Conservation (phyloP, 2,329 filamentous ascomycete species). For the Thyridium curvatum region DNA sequence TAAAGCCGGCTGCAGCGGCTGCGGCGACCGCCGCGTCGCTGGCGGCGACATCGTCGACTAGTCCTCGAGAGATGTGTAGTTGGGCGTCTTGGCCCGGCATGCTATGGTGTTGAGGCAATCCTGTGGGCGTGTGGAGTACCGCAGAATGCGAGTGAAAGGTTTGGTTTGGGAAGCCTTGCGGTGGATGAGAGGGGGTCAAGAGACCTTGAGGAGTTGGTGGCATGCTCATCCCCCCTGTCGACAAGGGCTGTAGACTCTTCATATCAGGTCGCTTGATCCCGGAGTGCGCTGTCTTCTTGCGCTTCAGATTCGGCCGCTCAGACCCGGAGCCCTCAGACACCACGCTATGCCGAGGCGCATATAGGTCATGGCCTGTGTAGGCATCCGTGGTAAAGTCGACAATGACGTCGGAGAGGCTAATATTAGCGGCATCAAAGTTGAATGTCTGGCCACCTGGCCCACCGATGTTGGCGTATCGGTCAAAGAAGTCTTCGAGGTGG, state of each 20-base stretch:
- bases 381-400: conserved; percentile 55
- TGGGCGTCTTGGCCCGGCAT: conserved; percentile 18
- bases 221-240: conserved; percentile 18
- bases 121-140: conserved; percentile 30
- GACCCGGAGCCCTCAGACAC: conserved; percentile 11
- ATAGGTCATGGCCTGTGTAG: conserved; percentile 42
- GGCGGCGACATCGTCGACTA: conserved; percentile 23
- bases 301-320: conserved; percentile 37
- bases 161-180: conserved; percentile 29
- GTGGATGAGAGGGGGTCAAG: conserved; percentile 19
- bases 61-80: conserved; percentile 23
- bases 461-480: conserved; percentile 61
- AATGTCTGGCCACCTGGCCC: conserved; percentile 52
- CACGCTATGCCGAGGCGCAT: conserved; percentile 30
- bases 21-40: conserved; percentile 27
- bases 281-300: conserved; percentile 37
- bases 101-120: conserved; percentile 27
- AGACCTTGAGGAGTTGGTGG: conserved; percentile 19
- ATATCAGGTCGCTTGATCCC: conserved; percentile 32
- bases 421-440: conserved; percentile 66
- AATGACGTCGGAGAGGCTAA: conserved; percentile 62
- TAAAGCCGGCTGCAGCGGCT: conserved; percentile 29
- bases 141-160: conserved; percentile 25
- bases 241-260: conserved; percentile 26
- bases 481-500: conserved; percentile 82